These are phyloP conservation scores for Candida tallmaniae DNA, from an alignment of 805 yeast genomes.

Conservation along the genomic window DNA sequence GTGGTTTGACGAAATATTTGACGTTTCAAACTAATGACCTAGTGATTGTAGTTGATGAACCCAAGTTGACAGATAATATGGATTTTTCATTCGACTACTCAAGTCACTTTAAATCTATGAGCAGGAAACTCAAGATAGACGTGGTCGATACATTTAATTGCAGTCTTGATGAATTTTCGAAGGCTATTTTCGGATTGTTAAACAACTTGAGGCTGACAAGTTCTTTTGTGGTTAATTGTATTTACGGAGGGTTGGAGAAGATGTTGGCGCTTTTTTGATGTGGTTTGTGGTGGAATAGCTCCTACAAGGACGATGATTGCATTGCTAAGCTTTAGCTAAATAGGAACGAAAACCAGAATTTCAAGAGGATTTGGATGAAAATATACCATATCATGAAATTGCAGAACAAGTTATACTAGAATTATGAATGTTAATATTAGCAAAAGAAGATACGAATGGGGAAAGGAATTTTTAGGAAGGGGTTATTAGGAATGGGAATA, in stretches of 20 bases:
- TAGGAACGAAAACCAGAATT: no score
- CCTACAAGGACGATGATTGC: no score
- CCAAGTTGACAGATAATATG: not conserved
- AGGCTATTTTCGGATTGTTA: constrained; percentile 3
- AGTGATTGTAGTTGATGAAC: not conserved
- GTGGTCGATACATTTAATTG: constrained; percentile 1
- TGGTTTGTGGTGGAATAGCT: no score
- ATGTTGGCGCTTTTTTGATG: constrained; percentile 2
- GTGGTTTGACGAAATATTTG: constrained; percentile 16
- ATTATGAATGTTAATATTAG: not conserved
- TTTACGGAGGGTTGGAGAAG: constrained; percentile 24
- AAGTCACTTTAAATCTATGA: constrained; percentile 1
- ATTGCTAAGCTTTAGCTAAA: no score
- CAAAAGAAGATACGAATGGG: not conserved
- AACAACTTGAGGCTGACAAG: constrained; percentile 8
- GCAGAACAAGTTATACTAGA: no score
- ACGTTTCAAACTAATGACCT: not conserved
- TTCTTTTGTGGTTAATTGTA: constrained; percentile 16
- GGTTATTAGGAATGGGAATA: not conserved
- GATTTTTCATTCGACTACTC: constrained; percentile 2
- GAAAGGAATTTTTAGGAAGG: not conserved
- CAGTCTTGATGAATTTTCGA: constrained; percentile 8
- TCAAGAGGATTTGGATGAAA: no score
- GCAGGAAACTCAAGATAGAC: no score
- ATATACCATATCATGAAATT: no score